These are phyloP conservation scores for Leishmania aethiopica DNA, from an alignment of 208 protist genomes.

Conservation along the genomic window DNA sequence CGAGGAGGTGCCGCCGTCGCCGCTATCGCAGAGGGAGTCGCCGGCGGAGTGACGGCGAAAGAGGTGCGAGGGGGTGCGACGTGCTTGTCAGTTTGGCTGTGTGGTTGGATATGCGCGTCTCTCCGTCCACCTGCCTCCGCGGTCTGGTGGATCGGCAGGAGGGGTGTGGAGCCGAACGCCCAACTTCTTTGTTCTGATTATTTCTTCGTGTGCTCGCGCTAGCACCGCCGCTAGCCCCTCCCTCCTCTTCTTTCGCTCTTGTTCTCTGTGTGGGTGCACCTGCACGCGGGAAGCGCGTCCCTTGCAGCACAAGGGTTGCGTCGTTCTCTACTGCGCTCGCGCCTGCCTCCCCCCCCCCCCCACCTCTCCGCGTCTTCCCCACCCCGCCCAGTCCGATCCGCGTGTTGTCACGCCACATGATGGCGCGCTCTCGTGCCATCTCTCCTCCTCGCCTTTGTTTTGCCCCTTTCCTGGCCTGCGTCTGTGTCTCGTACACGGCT, in stretches of 20 bases:
- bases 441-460: background rate
- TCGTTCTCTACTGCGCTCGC: background rate
- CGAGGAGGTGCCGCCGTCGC: slow-evolving; percentile 67
- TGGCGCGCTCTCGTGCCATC: background rate
- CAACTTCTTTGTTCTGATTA: background rate
- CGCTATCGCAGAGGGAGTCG: background rate
- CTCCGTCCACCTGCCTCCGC: background rate
- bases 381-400: too few species aligned
- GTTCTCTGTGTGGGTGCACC: background rate
- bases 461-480: background rate
- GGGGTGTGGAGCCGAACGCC: background rate
- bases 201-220: background rate
- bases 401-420: too few species aligned
- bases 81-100: background rate
- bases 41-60: background rate
- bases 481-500: too few species aligned
- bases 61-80: background rate
- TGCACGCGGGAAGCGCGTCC: background rate
- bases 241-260: background rate
- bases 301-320: background rate
- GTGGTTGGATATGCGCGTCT: background rate
- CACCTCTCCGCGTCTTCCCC: background rate
- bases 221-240: background rate
- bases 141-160: background rate
- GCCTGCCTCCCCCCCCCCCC: background rate